Conservation (phyloP, 2,329 filamentous ascomycete species). For the Diaporthe citri region DNA sequence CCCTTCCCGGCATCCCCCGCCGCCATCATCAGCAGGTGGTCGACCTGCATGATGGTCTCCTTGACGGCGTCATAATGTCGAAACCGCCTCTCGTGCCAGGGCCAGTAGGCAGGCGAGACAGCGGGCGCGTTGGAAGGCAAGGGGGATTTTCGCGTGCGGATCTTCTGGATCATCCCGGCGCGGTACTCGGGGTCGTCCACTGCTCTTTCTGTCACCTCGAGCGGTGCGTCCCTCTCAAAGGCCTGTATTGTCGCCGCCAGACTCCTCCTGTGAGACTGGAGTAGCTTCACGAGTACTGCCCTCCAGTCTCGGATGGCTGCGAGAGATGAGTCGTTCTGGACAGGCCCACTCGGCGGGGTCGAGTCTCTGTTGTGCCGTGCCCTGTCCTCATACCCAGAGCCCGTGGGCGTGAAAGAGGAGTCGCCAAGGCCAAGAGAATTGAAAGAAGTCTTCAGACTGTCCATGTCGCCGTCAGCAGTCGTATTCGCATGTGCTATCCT, state of each 20-base stretch:
- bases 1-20: slow-evolving; percentile 56
- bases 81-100: slow-evolving; percentile 60
- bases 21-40: slow-evolving; percentile 55
- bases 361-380: background rate
- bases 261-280: slow-evolving; percentile 56
- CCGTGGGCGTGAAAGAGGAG: background rate
- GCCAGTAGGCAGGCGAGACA: slow-evolving; percentile 50
- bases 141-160: background rate
- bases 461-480: slow-evolving; percentile 44
- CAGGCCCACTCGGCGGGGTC: too few species aligned
- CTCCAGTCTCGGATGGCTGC: slow-evolving; percentile 60
- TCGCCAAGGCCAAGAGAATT: slow-evolving; percentile 4
- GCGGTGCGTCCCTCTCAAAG: slow-evolving; percentile 59
- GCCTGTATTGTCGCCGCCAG: slow-evolving; percentile 59
- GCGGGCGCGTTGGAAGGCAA: slow-evolving; percentile 35
- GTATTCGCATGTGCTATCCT: slow-evolving; percentile 27
- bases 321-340: slow-evolving; percentile 47
- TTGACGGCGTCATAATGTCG: slow-evolving; percentile 60
- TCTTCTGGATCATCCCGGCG: slow-evolving; percentile 51
- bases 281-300: slow-evolving; percentile 55
- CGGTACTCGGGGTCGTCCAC: slow-evolving; percentile 58
- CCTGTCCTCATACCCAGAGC: background rate
- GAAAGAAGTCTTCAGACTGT: slow-evolving; percentile 10
- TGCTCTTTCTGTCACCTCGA: slow-evolving; percentile 57
- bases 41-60: slow-evolving; percentile 55